Evolutionary conservation across 1,139 yeast genomes (phyloP).

Genomic region (Candida labiduridarum): DNA sequence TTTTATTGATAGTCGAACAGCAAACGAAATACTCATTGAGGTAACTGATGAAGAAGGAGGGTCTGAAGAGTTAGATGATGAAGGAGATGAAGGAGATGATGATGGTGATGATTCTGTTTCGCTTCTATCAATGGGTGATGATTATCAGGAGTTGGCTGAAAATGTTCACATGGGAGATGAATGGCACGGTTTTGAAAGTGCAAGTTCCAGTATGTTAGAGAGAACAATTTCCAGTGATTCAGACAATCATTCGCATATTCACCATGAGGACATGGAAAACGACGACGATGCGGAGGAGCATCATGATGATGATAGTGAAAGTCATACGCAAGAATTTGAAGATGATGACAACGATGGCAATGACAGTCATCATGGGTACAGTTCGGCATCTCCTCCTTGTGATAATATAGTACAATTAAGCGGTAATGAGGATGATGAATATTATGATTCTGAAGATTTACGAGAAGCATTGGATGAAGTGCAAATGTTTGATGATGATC

Average conservation of each 20-base stretch:
- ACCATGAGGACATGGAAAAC: background rate
- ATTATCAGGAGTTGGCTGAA: conserved; percentile 8
- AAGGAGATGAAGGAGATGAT: conserved; percentile 8
- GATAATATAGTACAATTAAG: conserved; percentile 6
- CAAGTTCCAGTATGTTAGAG: conserved; percentile 9
- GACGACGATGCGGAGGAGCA: conserved; percentile 16
- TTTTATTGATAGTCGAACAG: conserved; percentile 27
- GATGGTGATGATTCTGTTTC: conserved; percentile 13
- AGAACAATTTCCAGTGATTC: conserved; percentile 11
- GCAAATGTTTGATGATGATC: conserved; percentile 1
- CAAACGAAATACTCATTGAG: conserved; percentile 15
- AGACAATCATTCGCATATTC: conserved; percentile 8
- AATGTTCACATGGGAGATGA: conserved; percentile 9
- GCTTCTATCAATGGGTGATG: conserved; percentile 11
- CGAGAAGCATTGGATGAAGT: conserved; percentile 20
- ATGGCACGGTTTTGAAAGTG: conserved; percentile 18
- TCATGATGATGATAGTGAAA: conserved; percentile 14
- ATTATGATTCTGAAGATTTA: conserved; percentile 19
- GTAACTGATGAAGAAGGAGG: conserved; percentile 5
- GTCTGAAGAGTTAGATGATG: background rate
- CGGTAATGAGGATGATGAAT: conserved; percentile 8
- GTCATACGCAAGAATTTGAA: conserved; percentile 10
- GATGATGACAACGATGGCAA: conserved; percentile 5
- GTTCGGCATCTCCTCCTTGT: background rate
- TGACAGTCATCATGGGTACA: conserved; percentile 3